Evolutionary conservation across 352 stramenopile species (phyloP).

Genomic region (Detonula confervacea): DNA sequence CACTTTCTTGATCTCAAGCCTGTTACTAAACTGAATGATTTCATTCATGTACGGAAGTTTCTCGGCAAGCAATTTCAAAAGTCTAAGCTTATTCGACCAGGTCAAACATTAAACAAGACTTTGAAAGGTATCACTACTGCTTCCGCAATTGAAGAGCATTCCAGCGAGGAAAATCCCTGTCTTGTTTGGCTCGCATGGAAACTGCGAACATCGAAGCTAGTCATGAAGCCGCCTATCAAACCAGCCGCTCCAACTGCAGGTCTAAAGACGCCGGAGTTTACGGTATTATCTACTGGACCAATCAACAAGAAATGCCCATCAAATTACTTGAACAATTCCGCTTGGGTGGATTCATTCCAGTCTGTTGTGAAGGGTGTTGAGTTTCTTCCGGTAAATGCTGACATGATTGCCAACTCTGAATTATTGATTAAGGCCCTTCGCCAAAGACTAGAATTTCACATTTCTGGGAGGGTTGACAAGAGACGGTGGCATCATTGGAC

Average conservation of each 20-base stretch:
- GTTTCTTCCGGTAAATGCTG: not conserved
- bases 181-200: conserved; percentile 21
- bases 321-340: no score
- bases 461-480: conserved; percentile 4
- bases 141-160: conserved; percentile 15
- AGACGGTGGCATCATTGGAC: conserved; percentile 8
- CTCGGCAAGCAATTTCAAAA: conserved; percentile 10
- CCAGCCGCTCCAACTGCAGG: not conserved
- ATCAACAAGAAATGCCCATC: not conserved
- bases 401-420: not conserved
- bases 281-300: not conserved
- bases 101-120: conserved; percentile 17
- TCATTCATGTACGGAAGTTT: conserved; percentile 17
- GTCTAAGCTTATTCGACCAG: not conserved
- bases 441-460: not conserved
- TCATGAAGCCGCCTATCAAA: conserved; percentile 22
- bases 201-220: not conserved
- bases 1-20: no score
- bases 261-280: not conserved
- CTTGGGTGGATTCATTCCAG: no score
- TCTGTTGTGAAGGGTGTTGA: not conserved
- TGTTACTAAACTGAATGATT: not conserved
- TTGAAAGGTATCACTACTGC: not conserved
- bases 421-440: not conserved
- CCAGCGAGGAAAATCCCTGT: conserved; percentile 14